phyloP scores from a whole-genome alignment of 495 filamentous ascomycete genomes.

The Articulospora tetracladia region DNA sequence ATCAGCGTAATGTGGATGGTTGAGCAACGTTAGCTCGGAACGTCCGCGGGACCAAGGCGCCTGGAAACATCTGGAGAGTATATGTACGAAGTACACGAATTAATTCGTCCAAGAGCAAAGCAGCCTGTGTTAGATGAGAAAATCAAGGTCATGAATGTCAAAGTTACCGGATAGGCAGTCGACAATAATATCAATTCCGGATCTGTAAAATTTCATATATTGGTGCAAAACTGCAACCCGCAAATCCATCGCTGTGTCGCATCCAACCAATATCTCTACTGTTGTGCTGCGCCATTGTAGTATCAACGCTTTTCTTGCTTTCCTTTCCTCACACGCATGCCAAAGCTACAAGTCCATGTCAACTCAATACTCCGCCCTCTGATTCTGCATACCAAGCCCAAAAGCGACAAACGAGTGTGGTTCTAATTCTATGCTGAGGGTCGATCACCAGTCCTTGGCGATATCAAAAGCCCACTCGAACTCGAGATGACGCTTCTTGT shows the following conservation, averaged over 20 bases:
- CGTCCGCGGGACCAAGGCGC: background rate
- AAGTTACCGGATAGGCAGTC: background rate
- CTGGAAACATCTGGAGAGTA: background rate
- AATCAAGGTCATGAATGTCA: too few species aligned
- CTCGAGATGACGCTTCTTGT: slow-evolving; percentile 75
- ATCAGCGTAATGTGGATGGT: too few species aligned
- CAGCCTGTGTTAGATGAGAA: background rate
- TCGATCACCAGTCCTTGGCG: slow-evolving; percentile 94
- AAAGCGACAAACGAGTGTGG: background rate
- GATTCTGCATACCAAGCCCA: too few species aligned
- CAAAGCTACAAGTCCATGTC: too few species aligned
- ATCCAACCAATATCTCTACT: background rate
- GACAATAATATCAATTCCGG: background rate
- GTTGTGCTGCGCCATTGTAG: background rate
- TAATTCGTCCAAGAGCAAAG: background rate
- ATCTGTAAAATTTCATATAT: background rate
- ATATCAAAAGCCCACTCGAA: slow-evolving; percentile 97
- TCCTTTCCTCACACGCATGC: too few species aligned
- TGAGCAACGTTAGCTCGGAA: too few species aligned
- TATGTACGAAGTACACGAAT: background rate
- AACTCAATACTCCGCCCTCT: too few species aligned
- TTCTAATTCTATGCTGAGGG: too few species aligned
- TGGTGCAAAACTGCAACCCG: too few species aligned
- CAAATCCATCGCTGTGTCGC: background rate
- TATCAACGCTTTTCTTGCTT: background rate